Conservation (phyloP, 2,329 filamentous ascomycete genomes). For the Lasiodiplodia hormozganensis region DNA sequence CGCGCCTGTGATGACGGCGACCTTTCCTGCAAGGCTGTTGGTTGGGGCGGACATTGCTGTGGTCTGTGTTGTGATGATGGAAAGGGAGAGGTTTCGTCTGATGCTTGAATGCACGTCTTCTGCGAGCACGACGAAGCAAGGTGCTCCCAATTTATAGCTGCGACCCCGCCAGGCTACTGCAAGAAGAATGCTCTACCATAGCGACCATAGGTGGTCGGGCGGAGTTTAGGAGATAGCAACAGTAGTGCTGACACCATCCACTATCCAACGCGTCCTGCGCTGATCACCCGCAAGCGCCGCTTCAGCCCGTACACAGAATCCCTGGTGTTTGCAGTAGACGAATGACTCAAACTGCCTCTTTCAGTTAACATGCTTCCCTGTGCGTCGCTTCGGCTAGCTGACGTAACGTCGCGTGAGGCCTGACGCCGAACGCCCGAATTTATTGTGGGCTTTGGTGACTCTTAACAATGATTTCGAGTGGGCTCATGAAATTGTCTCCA, state of each 20-base stretch:
- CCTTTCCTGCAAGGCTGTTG: slow-evolving; percentile 66
- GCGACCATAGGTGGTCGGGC: not conserved
- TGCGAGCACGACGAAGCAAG: not conserved
- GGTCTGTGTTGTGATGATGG: not conserved
- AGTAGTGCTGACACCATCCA: not conserved
- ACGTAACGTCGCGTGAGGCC: slow-evolving; percentile 7
- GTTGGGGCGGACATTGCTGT: not conserved
- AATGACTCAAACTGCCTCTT: slow-evolving; percentile 22
- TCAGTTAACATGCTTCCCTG: slow-evolving; percentile 20
- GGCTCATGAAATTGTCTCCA: not conserved
- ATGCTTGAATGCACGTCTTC: not conserved
- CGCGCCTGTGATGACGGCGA: slow-evolving; percentile 80
- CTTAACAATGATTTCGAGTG: not conserved
- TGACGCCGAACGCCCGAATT: not conserved
- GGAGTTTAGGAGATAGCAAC: slow-evolving; percentile 14
- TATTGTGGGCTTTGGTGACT: not conserved
- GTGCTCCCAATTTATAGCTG: not conserved
- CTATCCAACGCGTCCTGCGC: not conserved
- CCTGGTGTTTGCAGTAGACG: slow-evolving; percentile 6
- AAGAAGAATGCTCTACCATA: not conserved
- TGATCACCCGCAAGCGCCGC: not conserved
- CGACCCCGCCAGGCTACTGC: not conserved
- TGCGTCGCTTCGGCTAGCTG: slow-evolving; percentile 17
- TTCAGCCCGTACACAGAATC: not conserved
- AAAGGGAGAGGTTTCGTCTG: not conserved